Conservation (phyloP, 2,329 filamentous ascomycete genomes). For the Fusarium sororula region DNA sequence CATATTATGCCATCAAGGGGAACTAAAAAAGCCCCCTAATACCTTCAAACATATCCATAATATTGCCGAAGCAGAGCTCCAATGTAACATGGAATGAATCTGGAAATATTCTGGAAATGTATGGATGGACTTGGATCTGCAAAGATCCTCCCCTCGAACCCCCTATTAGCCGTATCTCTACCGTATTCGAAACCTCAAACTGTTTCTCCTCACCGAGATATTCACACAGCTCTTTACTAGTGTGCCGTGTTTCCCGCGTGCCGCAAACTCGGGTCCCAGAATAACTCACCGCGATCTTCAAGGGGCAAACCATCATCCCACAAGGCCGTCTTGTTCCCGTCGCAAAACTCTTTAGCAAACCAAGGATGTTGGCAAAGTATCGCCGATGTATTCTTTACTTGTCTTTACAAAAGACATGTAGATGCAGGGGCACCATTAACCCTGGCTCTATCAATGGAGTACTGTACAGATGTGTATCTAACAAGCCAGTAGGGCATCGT, state of each 20-base stretch:
- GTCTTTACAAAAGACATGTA: not conserved
- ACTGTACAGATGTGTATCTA: slow-evolving; percentile 17
- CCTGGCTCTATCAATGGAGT: slow-evolving; percentile 7
- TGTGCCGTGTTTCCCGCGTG: not conserved
- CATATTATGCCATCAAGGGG: not conserved
- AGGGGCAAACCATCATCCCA: not conserved
- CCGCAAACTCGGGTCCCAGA: not conserved
- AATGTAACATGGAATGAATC: not conserved
- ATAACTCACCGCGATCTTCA: not conserved
- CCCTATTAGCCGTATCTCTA: not conserved
- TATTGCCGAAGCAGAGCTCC: not conserved
- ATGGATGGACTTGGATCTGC: not conserved
- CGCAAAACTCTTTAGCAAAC: not conserved
- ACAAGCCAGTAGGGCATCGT: slow-evolving; percentile 9
- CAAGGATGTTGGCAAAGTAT: slow-evolving; percentile 3
- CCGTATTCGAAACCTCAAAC: not conserved
- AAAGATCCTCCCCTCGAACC: not conserved
- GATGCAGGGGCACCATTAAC: slow-evolving; percentile 8
- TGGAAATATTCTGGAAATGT: not conserved
- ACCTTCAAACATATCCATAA: slow-evolving; percentile 3
- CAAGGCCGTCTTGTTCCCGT: slow-evolving; percentile 23
- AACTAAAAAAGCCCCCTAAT: not conserved
- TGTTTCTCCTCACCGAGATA: not conserved
- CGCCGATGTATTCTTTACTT: slow-evolving; percentile 15
- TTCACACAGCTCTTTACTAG: not conserved